phyloP scores from a whole-genome alignment of 1,284 basidiomycete genomes.

The Ustilago nuda region DNA sequence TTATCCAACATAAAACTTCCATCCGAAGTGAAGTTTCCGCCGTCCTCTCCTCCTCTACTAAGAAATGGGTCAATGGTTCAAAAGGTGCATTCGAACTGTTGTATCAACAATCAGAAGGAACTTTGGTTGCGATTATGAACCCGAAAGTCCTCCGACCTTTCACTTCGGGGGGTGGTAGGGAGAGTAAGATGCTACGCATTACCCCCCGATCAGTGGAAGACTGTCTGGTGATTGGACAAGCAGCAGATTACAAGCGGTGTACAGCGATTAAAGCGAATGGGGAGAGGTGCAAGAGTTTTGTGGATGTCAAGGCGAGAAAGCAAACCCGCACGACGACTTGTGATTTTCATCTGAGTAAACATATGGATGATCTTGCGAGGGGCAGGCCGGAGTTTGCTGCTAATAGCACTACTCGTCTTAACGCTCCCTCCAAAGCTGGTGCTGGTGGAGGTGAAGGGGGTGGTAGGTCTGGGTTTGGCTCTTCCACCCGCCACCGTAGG shows the following conservation, averaged over 20 bases:
- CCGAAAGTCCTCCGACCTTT: conserved; percentile 84
- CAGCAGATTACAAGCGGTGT: conserved; percentile 86
- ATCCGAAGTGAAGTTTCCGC: conserved; percentile 32
- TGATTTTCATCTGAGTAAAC: conserved; percentile 86
- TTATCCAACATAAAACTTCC: conserved; percentile 7
- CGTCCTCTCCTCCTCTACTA: conserved; percentile 59
- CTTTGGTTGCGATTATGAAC: conserved; percentile 88
- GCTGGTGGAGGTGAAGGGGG: conserved; percentile 9
- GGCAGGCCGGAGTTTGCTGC: conserved; percentile 82
- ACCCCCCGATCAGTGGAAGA: conserved; percentile 84
- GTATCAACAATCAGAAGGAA: conserved; percentile 85
- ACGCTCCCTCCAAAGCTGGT: not conserved
- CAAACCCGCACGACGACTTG: conserved; percentile 72
- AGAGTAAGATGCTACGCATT: conserved; percentile 82
- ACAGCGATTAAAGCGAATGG: conserved; percentile 79
- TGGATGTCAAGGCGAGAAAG: conserved; percentile 44
- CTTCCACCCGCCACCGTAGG: conserved; percentile 9
- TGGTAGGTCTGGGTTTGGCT: not conserved
- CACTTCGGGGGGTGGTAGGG: conserved; percentile 59
- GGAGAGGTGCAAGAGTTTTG: conserved; percentile 78
- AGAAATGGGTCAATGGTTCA: conserved; percentile 85
- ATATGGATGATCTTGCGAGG: conserved; percentile 79
- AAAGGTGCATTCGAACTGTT: conserved; percentile 89
- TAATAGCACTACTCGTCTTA: conserved; percentile 28
- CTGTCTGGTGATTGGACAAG: conserved; percentile 85